Base-by-base conservation (phyloP, 1,284 basidiomycete genomes). In the Tilletiopsis washingtonensis region DNA sequence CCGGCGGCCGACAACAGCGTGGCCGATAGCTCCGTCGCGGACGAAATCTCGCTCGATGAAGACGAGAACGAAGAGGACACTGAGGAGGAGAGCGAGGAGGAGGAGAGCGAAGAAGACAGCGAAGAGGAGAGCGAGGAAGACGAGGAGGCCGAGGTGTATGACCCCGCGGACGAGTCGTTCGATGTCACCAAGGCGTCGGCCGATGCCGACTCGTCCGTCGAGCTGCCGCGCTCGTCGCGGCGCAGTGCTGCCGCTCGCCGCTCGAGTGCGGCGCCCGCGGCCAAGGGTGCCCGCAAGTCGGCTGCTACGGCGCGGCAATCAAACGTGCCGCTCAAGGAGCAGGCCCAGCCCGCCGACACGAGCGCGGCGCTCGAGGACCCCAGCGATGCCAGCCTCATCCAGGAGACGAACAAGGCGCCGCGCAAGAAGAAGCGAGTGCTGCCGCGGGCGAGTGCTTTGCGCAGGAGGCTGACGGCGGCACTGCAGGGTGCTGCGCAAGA, bases 401-500 rank as follows among this genome's bases (percentile, higher is more conserved):
- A 32, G 37, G 21, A 17, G 21, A 38, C 17, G 21, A n/a, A n/a
- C n/a, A n/a, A n/a, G n/a, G n/a, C n/a, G 37, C 17, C 20, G 20
- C 43, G 12, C 19, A 44, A 24, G 17, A 19, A 6, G 5, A 26
- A 26, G 24, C 14, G 25, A 44, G 36, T 19, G 36, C 27, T 27
- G 27, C 43, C 3, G 36, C 29, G 43, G 36, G 36, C 27, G 5
- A 26, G 21, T 14, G 17, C 27, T 25, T 38, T 38, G 37, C 17
- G 21, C 37, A 20, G 3, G 21, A 7, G 7, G 21, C 37, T 7
- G 17, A 19, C 37, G 37, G 17, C n/a, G n/a, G n/a, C n/a, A n/a
- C n/a, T n/a, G n/a, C 51, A 53, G 62, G 34, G 54, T 55, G 32
- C 51, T 66, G 17, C 51, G 55, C 26, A 57, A 55, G 29, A 64